Conservation (phyloP, 2,329 filamentous ascomycete genomes). For the Colletotrichum viniferum region DNA sequence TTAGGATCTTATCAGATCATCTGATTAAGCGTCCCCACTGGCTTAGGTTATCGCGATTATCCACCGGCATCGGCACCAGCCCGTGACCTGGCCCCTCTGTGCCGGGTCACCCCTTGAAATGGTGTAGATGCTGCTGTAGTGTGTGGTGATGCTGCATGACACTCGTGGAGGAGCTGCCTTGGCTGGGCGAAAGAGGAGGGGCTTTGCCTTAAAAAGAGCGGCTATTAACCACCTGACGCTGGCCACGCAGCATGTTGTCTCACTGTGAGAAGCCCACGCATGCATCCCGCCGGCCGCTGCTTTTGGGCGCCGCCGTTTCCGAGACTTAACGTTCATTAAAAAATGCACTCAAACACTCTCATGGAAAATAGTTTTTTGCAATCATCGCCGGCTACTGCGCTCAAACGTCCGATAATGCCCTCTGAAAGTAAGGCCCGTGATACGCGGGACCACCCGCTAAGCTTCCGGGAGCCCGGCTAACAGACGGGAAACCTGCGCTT, state of each 20-base stretch:
- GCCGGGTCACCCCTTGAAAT: neutral
- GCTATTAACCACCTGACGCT: neutral
- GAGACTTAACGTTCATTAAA: neutral
- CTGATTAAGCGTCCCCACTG: conserved; percentile 9
- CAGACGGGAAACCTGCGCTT: neutral
- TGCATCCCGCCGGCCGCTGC: neutral
- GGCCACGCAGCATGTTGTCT: neutral
- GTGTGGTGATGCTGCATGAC: neutral
- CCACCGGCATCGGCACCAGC: conserved; percentile 16
- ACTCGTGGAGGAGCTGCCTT: neutral
- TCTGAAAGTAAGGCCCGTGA: neutral
- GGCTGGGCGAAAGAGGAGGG: neutral
- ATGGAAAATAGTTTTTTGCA: neutral
- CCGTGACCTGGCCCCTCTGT: neutral
- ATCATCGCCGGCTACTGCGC: neutral
- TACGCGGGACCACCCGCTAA: neutral
- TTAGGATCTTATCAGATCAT: conserved; percentile 24
- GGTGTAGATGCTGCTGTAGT: neutral
- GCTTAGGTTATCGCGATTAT: conserved; percentile 6
- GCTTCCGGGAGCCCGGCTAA: neutral
- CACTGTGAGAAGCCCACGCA: neutral
- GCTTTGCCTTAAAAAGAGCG: neutral
- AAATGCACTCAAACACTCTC: neutral
- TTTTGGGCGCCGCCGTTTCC: neutral
- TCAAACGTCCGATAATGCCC: neutral